Percentiles rank a stretch among this genome's conserved stretches.
These are phyloP conservation scores for Fusarium buxicola DNA, from an alignment of 2,329 filamentous ascomycete genomes.

Conservation along the genomic window DNA sequence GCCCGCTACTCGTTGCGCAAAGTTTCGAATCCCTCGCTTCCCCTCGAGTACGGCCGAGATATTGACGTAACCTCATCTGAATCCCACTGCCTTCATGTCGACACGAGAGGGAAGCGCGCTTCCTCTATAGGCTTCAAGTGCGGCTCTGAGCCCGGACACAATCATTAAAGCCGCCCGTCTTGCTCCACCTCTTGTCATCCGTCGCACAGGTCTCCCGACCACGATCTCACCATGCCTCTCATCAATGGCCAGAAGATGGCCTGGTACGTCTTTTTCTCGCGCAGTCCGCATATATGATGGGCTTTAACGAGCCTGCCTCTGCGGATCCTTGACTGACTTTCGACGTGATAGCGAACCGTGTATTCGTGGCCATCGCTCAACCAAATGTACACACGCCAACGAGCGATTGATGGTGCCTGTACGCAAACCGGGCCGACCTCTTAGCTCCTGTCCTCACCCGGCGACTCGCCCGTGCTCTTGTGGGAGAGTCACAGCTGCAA, in stretches of 20 bases:
- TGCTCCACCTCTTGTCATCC: conserved; percentile 31
- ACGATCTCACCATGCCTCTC: conserved; percentile 66
- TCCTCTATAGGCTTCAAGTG: conserved; percentile 30
- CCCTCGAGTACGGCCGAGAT: conserved; percentile 21
- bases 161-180: conserved; percentile 14
- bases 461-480: conserved; percentile 71
- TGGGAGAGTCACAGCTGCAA: conserved; percentile 72
- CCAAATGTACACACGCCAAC: conserved; percentile 76
- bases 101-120: conserved; percentile 15
- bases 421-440: conserved; percentile 76
- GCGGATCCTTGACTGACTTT: conserved; percentile 25
- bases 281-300: not conserved
- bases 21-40: conserved; percentile 1
- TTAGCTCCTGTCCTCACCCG: conserved; percentile 77
- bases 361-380: conserved; percentile 80
- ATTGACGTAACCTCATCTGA: conserved; percentile 13
- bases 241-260: conserved; percentile 80
- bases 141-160: conserved; percentile 33
- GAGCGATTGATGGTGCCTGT: conserved; percentile 78
- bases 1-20: conserved; percentile 25
- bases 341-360: conserved; percentile 71
- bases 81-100: conserved; percentile 34
- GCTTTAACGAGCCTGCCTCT: not conserved
- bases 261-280: conserved; percentile 65
- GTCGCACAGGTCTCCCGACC: conserved; percentile 28